These are phyloP conservation scores for Leccinum pachyderme DNA, from an alignment of 1,284 basidiomycete genomes.

Conservation along the genomic window DNA sequence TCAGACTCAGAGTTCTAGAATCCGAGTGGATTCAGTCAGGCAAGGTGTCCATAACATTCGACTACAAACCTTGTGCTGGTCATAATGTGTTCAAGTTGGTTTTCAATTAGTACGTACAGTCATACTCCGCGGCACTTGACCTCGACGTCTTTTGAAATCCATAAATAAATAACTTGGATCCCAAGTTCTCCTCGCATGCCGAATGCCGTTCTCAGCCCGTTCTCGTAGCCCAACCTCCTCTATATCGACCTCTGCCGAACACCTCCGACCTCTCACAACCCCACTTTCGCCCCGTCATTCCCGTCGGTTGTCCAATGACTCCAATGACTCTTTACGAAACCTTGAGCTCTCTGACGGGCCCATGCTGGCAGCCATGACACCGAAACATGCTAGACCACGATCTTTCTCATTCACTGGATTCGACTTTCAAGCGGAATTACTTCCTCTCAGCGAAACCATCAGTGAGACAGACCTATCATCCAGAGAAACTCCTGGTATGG, in stretches of 20 bases:
- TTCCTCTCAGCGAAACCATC: slow-evolving; percentile 75
- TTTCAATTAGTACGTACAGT: no score
- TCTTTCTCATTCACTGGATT: slow-evolving; percentile 77
- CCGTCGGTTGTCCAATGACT: slow-evolving; percentile 44
- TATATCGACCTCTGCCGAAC: slow-evolving; percentile 13
- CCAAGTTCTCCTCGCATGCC: slow-evolving; percentile 5
- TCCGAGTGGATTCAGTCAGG: neutral
- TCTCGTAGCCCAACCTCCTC: slow-evolving; percentile 17
- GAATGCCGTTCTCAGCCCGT: slow-evolving; percentile 23
- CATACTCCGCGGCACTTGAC: neutral
- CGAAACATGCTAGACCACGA: slow-evolving; percentile 41
- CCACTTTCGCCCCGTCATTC: slow-evolving; percentile 35
- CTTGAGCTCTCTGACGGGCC: slow-evolving; percentile 72
- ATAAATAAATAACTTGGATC: neutral
- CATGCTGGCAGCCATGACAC: slow-evolving; percentile 29
- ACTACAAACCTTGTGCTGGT: no score
- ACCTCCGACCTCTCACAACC: slow-evolving; percentile 35
- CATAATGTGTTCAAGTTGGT: no score
- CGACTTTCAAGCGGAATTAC: slow-evolving; percentile 72
- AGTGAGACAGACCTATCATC: slow-evolving; percentile 56
- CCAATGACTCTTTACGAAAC: slow-evolving; percentile 71
- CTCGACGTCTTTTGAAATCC: neutral
- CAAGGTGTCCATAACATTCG: no score
- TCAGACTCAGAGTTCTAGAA: neutral
- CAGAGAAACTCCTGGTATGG: slow-evolving; percentile 49